Evolutionary conservation across 768 basidiomycete genomes (phyloP), one percentile per base, ranked within the genome.

Genomic region (Mrakia blollopis): DNA sequence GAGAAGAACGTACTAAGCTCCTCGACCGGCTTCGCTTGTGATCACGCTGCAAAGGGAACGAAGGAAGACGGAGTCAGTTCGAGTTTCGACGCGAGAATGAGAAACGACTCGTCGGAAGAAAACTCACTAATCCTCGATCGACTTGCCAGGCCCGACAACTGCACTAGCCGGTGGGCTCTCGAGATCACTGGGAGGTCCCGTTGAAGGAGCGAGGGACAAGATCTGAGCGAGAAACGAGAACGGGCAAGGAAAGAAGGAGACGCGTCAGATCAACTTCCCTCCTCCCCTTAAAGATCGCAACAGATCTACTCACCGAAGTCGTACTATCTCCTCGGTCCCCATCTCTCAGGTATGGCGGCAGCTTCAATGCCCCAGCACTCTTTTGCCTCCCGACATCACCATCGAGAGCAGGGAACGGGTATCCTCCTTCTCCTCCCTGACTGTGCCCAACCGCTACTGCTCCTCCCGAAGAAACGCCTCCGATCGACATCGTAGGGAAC

Each of bases 1-100:
- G 97, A 47, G 88, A 88, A 63, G 82, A 28, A 84, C 85, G 0
- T 82, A 79, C 80, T 85, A 79, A 79, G 83, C 41, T 78, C 83
- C 18, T 79, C 82, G 68, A 80, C 75, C 75, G 44, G 75, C 75
- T 57, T 76, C 75, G 44, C 50, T 70, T 2, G 57, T 61, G 41
- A 76, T 76, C 39, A 76, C 68, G 65, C 75, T 76, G 73, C 32
- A 41, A 41, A 67, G 25, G 84, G 80, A 75, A 81, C 0, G 84
- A 84, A 83, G 16, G 81, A 52, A 0, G 83, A 82, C 3, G 81
- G 47, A 3, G 47, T 50, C 47, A 50, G 44, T 72, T 25, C 13
- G 41, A 50, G 47, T 25, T 7, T 32, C 30, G 35, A 63, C 9
- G 35, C 23, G 23, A 50, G 25, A 4, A 69, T 16, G 14, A 8